Conservation (phyloP, 129 eudicot genomes). For the Flaveria linearis region DNA sequence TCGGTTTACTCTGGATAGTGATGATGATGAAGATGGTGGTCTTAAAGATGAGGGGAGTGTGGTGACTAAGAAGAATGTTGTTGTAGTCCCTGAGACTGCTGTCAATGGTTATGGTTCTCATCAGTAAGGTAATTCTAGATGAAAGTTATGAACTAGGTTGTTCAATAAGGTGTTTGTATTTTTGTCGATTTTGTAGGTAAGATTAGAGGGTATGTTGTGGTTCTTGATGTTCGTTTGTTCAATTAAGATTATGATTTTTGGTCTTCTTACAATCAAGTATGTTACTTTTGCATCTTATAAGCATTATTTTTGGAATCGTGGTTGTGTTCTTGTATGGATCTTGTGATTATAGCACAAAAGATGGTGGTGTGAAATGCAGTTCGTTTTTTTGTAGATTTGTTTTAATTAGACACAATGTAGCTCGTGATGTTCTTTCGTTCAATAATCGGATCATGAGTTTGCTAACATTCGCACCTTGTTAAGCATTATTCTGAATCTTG, state of each 20-base stretch:
- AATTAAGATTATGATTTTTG: background rate
- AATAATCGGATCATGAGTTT: background rate
- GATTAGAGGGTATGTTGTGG: conserved; percentile 22
- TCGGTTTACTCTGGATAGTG: conserved; percentile 78
- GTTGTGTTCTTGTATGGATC: conserved; percentile 11
- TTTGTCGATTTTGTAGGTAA: conserved; percentile 11
- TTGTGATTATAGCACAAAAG: conserved; percentile 2
- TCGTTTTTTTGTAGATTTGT: conserved; percentile 6
- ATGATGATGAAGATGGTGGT: conserved; percentile 62
- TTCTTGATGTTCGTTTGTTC: conserved; percentile 14
- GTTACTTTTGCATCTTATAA: background rate
- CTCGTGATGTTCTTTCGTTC: conserved; percentile 2
- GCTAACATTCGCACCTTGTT: background rate
- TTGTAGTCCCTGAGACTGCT: conserved; percentile 35
- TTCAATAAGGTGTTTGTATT: background rate
- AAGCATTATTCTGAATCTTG: conserved; percentile 3
- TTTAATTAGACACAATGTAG: conserved; percentile 5
- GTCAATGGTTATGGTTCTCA: conserved; percentile 69
- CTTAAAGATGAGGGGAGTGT: conserved; percentile 44
- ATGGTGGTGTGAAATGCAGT: background rate
- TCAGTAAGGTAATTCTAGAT: conserved; percentile 43
- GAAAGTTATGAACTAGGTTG: background rate
- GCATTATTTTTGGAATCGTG: conserved; percentile 10
- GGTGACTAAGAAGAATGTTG: conserved; percentile 39
- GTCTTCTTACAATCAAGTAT: background rate